Base-by-base conservation (phyloP, 2,329 filamentous ascomycete genomes). In the Paraphoma sp. region DNA sequence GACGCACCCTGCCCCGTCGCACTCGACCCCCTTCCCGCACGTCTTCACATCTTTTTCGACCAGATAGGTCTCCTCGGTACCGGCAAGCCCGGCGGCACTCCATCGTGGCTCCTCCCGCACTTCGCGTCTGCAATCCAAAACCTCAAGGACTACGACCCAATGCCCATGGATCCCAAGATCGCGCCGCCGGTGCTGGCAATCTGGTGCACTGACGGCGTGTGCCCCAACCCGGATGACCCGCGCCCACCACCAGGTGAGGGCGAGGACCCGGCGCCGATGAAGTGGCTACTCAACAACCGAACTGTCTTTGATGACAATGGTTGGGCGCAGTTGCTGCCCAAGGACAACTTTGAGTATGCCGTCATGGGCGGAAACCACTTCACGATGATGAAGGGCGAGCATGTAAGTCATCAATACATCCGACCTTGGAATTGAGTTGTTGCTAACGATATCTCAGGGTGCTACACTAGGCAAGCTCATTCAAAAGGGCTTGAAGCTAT, bases 281-380 rank as follows among this genome's bases (percentile, higher is more conserved):
- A 76, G 66, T 92, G 90, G 84, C 78, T 92, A 51, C 82, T 92
- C 5, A 87, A 92, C 74, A 89, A 92, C 80, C 82, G 90, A 55
- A 86, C 84, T 4, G 88, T 91, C 74, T 92, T 92, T 72, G 83
- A 84, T 2, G 83, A 87, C 55, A 90, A 91, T 71, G 82, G 87
- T 17, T 91, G 88, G 87, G 87, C 87, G 29, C 85, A 89, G 73
- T 87, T 87, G 42, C 77, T 90, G 40, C 85, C 87, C 50, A 70
- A 79, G 48, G 77, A 83, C 51, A 89, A 87, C 75, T 87, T 90
- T 78, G 80, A 81, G 47, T 88, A 84, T 62, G 83, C 82, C 52
- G 86, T 89, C 68, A 89, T 90, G 86, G 85, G 85, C 14, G 89
- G 88, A 2, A 89, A 91, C 68, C 89, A 91, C 77, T 91, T 92